These are phyloP conservation scores for Pleurotus sapidus DNA, from an alignment of 768 basidiomycete species.

Conservation along the genomic window DNA sequence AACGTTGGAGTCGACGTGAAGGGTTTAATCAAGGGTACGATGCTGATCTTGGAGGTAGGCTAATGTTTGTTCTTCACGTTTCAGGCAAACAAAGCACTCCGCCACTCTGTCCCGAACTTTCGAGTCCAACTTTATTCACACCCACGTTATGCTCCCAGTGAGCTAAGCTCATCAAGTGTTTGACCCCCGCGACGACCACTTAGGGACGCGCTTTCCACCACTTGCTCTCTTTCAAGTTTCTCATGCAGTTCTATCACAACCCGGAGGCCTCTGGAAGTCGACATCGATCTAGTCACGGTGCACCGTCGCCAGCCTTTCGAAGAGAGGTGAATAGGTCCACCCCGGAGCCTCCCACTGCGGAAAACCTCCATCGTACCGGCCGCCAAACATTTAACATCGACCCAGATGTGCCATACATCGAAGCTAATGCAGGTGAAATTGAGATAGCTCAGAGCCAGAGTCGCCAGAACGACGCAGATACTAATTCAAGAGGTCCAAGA, in stretches of 20 bases:
- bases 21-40: background rate
- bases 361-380: background rate
- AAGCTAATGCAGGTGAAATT: background rate
- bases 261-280: background rate
- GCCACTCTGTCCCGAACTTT: no score
- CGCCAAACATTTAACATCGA: constrained; percentile 5
- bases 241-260: no score
- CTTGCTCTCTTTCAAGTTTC: no score
- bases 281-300: background rate
- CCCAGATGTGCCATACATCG: background rate
- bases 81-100: no score
- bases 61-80: no score
- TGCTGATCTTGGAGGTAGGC: no score
- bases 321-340: background rate
- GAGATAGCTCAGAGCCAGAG: background rate
- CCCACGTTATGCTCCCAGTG: no score
- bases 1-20: background rate
- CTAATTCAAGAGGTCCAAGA: background rate
- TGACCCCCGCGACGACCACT: no score
- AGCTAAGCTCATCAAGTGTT: no score
- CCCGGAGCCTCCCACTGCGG: background rate
- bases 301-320: background rate
- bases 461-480: background rate
- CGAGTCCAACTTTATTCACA: no score
- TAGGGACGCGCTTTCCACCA: no score